phyloP scores from a whole-genome alignment of 306 rosid species.

The Oemleria cerasiformis region DNA sequence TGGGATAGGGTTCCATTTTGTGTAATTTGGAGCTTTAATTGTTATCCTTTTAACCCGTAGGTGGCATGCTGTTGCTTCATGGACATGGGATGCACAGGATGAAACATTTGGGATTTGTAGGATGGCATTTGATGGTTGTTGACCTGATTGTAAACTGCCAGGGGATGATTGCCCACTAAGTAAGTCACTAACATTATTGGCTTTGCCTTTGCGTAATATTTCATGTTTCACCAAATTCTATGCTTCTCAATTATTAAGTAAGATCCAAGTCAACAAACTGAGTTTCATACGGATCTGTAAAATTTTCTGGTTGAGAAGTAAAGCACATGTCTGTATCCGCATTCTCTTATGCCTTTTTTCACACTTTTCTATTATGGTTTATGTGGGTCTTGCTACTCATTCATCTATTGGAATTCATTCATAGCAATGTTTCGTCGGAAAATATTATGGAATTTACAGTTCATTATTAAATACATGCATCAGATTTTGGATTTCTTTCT shows the following conservation, averaged over 20 bases:
- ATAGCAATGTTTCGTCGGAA: not conserved
- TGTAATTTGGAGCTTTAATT: not conserved
- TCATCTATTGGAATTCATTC: not conserved
- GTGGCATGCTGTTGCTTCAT: conserved; percentile 87
- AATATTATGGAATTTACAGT: not conserved
- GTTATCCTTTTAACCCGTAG: conserved; percentile 35
- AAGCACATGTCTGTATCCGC: not conserved
- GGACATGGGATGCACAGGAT: conserved; percentile 97
- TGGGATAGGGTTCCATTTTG: not conserved
- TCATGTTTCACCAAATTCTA: not conserved
- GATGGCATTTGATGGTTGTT: conserved; percentile 96
- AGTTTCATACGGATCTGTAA: not conserved
- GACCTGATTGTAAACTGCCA: conserved; percentile 89
- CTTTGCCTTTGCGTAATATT: conserved; percentile 1
- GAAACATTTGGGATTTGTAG: conserved; percentile 92
- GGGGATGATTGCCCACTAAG: conserved; percentile 92
- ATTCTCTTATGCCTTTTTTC: not conserved
- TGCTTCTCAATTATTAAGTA: not conserved
- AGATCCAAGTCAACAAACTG: not conserved
- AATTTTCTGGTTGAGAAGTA: not conserved
- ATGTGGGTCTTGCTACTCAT: not conserved
- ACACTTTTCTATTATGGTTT: not conserved
- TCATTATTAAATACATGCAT: not conserved
- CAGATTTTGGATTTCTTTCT: conserved; percentile 3
- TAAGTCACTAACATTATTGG: conserved; percentile 35